Evolutionary conservation across 768 basidiomycete species (phyloP), one percentile per base, ranked within the genome.

Genomic region (Roridomyces roridus): DNA sequence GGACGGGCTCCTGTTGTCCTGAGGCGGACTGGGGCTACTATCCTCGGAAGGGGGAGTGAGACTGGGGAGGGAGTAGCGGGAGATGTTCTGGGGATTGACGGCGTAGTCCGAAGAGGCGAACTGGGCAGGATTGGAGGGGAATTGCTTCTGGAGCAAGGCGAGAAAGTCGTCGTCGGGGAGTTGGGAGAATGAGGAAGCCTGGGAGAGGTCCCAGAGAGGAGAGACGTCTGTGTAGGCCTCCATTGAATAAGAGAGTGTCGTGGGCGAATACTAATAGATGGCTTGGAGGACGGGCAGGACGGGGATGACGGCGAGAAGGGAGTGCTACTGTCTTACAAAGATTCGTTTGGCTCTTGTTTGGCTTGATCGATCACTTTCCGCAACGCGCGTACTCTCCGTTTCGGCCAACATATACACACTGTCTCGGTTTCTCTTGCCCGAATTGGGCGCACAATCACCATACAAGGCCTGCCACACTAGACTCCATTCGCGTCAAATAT

Each of bases 121-220:
- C 17, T 61, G 40, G 44, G 58, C 43, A 8, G 46, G 45, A 4
- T 53, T 46, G 20, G 71, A 62, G 29, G 83, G 77, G 66, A 89
- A 91, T 71, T 92, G 91, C 65, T 91, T 91, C 67, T 88, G 86
- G 3, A 93, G 79, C 46, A 92, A 79, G 11, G 87, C 83, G 40
- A 92, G 82, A 59, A 93, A 89, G 73, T 91, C 89, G 65, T 86
- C 86, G 67, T 92, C 89, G 11, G 85, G 79, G 39, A 91, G 72
- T 40, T 86, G 84, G 6, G 87, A 78, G 74, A 89, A 84, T 29
- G 81, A 71, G 18, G 81, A 69, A 14, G 83, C 72, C 59, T 85
- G 83, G 2, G 85, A 74, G 54, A 88, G 77, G 64, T 90, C 88
- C 89, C 90, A 91, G 69, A 88, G 80, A 18, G 82, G 75, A 37